Evolutionary conservation across 2,329 filamentous ascomycete species (phyloP), one percentile per base, ranked within the genome.

Genomic region (Epichloe scottii): DNA sequence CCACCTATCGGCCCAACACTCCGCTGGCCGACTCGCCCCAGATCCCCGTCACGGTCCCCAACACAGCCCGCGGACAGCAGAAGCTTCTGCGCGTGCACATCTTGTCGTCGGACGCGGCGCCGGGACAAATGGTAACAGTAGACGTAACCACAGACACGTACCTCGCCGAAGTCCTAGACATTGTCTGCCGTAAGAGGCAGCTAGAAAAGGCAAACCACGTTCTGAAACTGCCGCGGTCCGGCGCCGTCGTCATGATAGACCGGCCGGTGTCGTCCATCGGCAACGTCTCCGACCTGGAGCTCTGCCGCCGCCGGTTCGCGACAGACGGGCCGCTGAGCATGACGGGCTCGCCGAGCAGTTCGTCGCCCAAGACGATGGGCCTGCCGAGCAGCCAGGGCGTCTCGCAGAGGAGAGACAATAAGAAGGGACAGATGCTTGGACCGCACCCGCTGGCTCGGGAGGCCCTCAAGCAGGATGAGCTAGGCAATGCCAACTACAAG

Each of bases 111-210:
- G 85, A 89, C 61, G 73, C 81, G 5, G 76, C 84, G 8, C 80
- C 86, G 45, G 84, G 85, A n/a, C 84, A 85, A 60, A 81, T 82
- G 70, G 77, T 88, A 23, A 84, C 82, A 1, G 70, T 90, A 17
- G 81, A 87, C 55, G 86, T 88, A 44, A 90, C 85, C 0, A 89
- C 85, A 0, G 86, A 91, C 58, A 91, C 84, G 33, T 93, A 90
- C 63, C 79, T 93, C 43, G 86, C 85, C 42, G 87, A 93, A 64
- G 81, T 93, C 30, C 80, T 91, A 48, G 87, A 91, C 61, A 75
- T 82, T 56, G 83, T 87, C 2, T 93, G 87, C 64, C 79, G 82
- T 41, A 87, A 87, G 66, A 76, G 89, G 42, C 81, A 87, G 52
- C 72, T 93, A 0, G 88, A 93, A 63, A 89, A 89, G 69, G 84